Base-by-base conservation (phyloP, 768 basidiomycete genomes). In the Chiua virens region DNA sequence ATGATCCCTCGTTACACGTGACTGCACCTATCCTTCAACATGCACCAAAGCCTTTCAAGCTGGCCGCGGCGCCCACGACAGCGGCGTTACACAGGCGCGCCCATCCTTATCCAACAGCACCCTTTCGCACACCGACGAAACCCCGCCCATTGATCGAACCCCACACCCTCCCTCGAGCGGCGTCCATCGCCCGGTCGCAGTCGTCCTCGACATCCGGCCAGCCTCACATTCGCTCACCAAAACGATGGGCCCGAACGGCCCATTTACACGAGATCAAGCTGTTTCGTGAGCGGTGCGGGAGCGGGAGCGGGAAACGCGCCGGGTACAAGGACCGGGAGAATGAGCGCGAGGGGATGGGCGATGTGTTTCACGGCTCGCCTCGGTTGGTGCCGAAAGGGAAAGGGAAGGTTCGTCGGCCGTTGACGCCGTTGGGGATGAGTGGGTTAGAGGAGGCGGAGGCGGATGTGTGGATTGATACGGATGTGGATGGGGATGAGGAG, bases 221-320 rank as follows among this genome's bases (percentile, higher is more conserved):
- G 9, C 20, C 39, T 4, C 52, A 49, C 1, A 47, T 10, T 5
- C 60, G 78, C 47, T 74, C 74, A 0, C 77, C 79, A 17, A 79
- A 77, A 54, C 75, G 75, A 34, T 84, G 82, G 78, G 86, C 85
- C 20, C 72, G 82, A 34, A 84, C 74, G 0, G 82, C 87, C 4
- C 87, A 89, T 71, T 57, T 88, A 41, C 87, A 89, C 55, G 82
- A 86, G 60, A 79, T 87, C 50, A 76, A 72, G 47, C 39, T 50
- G 1, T 17, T 34, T 10, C 56, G 46, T 3, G 60, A 56, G 43
- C 45, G 55, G 37, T 41, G 53, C 1, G 58, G 54, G 3, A 56
- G 54, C 21, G 49, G 47, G 3, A 34, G 46, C 2, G 52, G 40
- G 17, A 65, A 38, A 25, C 55, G 52, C 9, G 48, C 38, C 8